Base-by-base conservation (phyloP, 768 basidiomycete genomes). In the Auricularia sp. region DNA sequence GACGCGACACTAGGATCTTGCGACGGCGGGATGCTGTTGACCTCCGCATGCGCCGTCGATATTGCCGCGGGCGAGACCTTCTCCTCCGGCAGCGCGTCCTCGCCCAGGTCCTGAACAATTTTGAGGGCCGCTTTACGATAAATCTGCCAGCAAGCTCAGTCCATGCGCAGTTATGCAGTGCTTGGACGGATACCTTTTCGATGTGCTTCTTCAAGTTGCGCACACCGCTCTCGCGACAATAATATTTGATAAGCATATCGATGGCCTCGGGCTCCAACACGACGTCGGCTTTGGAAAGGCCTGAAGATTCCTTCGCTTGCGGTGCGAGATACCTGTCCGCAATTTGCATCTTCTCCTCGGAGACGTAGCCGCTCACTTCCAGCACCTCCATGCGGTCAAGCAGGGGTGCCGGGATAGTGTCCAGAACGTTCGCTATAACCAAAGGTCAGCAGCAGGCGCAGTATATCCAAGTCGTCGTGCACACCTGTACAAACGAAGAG, bases 191-290 rank as follows among this genome's bases (percentile, higher is more conserved):
- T 66, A 93, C 93, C 86, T 98, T 98, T 72, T 99, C 96, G 63
- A 99, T 96, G 71, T 95, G 91, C 77, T 99, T 98, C 86, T 98
- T 98, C 73, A 99, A 72, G 72, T 94, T 93, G 61, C 97, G 81
- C 36, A 99, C 97, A 54, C 97, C 97, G 69, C 93, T 96, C 78
- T 99, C 97, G 29, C 97, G 83, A 73, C 93, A 95, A 75, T 98
- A 98, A 74, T 94, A 98, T 73, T 95, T 90, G 77, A 99, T 98
- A 62, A 99, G 81, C 11, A 84, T 77, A 68, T 95, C 92, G 56
- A 98, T 87, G 0, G 94, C 85, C 10, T 83, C 79, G 5, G 84
- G 80, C 21, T 91, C 87, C 16, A 99, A 77, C 62, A 82, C 74
- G 3, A 99, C 90, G 72, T 97, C 90, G 1, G 90, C 91, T 18